Evolutionary conservation across 129 eudicot species (phyloP), one percentile per base, ranked within the genome.

Genomic region (Escallonia rubra): DNA sequence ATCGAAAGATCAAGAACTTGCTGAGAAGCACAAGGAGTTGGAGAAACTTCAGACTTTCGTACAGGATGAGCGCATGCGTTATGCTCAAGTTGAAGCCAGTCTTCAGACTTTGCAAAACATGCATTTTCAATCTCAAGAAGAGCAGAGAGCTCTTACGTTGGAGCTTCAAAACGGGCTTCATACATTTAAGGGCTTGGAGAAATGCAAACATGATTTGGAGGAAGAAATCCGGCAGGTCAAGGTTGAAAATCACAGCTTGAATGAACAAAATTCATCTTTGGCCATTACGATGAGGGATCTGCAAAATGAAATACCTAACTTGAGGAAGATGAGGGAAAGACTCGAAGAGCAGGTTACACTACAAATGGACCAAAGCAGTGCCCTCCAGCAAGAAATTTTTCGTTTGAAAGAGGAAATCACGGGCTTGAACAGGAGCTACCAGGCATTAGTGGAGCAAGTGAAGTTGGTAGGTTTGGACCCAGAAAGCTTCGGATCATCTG

Each of bases 91-190:
- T 54, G 99, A 89, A 76, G 88, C 87, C 51, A 71, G 92, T 54
- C 93, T 89, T 10, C 72, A 72, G 14, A 64, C 84, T 13, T 79
- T 94, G 64, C 90, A 86, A 70, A 80, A 64, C 78, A 41, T 80
- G 64, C 82, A 94, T 74, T 79, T 79, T 41, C 86, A 83, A 47
- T 94, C 99, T 76, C 99, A 85, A 74, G 99, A 89, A 66, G 88
- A 84, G 67, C 96, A 89, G 70, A 85, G 76, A 59, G 80, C 79
- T 64, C 84, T 93, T 47, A 79, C 81, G 4, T 4, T 56, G 69
- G 97, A 94, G 83, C 99, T 94, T 10, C 65, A 83, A 46, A 81
- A 75, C 23, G 88, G 82, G 77, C 86, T 94, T 67, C 83, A 73
- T 7, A 70, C 74, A 79, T 64, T 94, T 62, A 89, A 85, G 72